Base-by-base conservation (phyloP, 2,329 filamentous ascomycete genomes). In the Bimuria novae-zelandiae region DNA sequence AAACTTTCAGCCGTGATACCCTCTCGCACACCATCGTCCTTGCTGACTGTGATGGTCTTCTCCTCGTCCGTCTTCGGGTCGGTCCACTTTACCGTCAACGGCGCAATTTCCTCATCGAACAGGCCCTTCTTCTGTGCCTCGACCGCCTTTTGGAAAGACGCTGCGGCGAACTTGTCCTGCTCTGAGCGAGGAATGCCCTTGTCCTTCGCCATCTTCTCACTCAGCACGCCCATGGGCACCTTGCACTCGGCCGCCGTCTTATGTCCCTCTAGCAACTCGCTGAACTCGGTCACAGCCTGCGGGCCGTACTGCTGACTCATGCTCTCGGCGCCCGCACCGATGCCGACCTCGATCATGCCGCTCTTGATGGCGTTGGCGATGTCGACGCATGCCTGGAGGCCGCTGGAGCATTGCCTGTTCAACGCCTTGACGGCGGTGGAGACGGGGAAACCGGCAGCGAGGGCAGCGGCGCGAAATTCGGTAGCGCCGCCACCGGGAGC, bases 301-400 rank as follows among this genome's bases (percentile, higher is more conserved):
- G 93, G 92, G 29, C 93, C 94, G 74, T 97, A 97, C 71, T 97
- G 89, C 52, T 82, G 82, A 69, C 85, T 90, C 94, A 99, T 99
- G 81, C 89, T 94, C 85, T 99, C 94, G 21, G 96, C 92, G 69
- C 94, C 94, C 17, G 92, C 92, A 63, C 93, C 94, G 64, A 97
- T 86, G 65, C 94, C 94, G 58, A 97, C 78, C 62, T 97, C 93
- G 70, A 97, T 97, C 89, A 96, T 96, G 67, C 92, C 94, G 4
- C 85, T 74, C 70, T 85, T 85, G 78, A 99, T 95, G 64, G 90
- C 90, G 80, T 97, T 96, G 63, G 93, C 93, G 69, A 97, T 88
- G 74, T 97, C 93, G 55, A 94, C 89, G 70, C 90, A 91, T 21
- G 94, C 93, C 77, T 97, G 92, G 25, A 97, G 84, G 49, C 94